Evolutionary conservation across 805 yeast species (phyloP), one percentile per base, ranked within the genome.

Genomic region (Metschnikowia colocasiae): DNA sequence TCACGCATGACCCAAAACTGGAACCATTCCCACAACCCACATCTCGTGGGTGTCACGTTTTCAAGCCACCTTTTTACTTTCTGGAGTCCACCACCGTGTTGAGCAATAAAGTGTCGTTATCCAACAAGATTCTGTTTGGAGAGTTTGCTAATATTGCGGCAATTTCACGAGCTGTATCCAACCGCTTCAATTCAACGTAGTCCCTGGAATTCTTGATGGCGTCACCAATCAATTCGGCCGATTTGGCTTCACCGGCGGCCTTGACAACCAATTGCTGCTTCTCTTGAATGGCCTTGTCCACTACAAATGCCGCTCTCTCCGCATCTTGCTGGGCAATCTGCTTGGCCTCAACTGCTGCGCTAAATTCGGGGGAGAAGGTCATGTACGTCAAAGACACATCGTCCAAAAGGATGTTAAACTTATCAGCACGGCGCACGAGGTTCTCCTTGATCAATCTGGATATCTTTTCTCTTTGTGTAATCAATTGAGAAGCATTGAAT

Each of bases 291-390:
- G 99, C 99, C 65, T 90, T 88, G 68, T 94, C 99, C 45, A 94
- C 99, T 36, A 94, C 76, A 58, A 91, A 94, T 0, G 98, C 97
- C 7, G 99, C 98, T 68, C 96, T 84, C 72, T 94, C 97, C 18
- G 99, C 98, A 65, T 94, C 99, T 75, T 94, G 99, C 69, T 94
- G 99, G 25, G 99, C 98, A 69, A 94, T 94, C 75, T 94, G 99
- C 71, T 94, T 94, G 49, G 97, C 96, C 73, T 94, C 99, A 47
- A 94, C 99, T 4, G 98, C 98, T 38, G 86, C 83, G 35, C 98
- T 91, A 67, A 94, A 94, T 69, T 94, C 99, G 25, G 99, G 99
- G 2, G 96, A 87, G 68, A 94, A 94, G 1, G 97, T 88, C 98
- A 94, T 94, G 59, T 74, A 89, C 2, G 99, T 94, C 61, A 94